These are phyloP conservation scores for Condylostoma magnum DNA, from an alignment of 169 alveolate genomes.

Conservation along the genomic window DNA sequence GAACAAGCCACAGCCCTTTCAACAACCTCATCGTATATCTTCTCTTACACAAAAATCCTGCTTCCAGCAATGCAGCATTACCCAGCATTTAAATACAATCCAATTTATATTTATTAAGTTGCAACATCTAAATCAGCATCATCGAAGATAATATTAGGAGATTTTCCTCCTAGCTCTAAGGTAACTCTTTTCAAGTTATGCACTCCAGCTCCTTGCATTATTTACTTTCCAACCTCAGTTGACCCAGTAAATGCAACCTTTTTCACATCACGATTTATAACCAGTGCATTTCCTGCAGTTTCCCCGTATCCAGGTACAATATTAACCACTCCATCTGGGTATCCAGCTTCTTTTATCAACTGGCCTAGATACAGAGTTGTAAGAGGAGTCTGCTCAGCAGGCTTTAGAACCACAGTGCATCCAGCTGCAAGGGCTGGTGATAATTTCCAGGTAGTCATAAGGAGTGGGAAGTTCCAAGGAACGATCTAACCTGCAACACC, in stretches of 20 bases:
- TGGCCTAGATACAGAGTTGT: constrained; percentile 70
- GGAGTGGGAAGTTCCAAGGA: constrained; percentile 90
- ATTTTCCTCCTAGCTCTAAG: constrained; percentile 91
- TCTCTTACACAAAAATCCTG: constrained; percentile 76
- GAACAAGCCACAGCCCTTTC: constrained; percentile 36
- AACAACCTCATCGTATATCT: constrained; percentile 71
- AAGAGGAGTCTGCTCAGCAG: constrained; percentile 87
- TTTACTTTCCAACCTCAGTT: constrained; percentile 64
- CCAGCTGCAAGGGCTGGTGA: constrained; percentile 83
- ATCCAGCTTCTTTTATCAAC: constrained; percentile 72
- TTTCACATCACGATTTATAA: constrained; percentile 57
- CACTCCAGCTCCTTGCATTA: constrained; percentile 49
- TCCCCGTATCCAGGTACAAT: constrained; percentile 81
- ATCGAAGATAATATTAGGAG: constrained; percentile 66
- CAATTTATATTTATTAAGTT: constrained; percentile 63
- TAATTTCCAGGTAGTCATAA: constrained; percentile 73
- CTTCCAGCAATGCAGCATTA: constrained; percentile 80
- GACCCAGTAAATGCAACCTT: constrained; percentile 90
- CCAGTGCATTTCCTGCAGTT: constrained; percentile 64
- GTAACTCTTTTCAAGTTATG: constrained; percentile 64
- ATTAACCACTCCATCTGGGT: constrained; percentile 86
- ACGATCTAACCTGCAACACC: constrained; percentile 87
- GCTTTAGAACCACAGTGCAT: constrained; percentile 75
- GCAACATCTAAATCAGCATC: constrained; percentile 85
- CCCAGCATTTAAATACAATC: constrained; percentile 75